Conservation (phyloP, 495 filamentous ascomycete species). For the Parachaetomium inaequale region DNA sequence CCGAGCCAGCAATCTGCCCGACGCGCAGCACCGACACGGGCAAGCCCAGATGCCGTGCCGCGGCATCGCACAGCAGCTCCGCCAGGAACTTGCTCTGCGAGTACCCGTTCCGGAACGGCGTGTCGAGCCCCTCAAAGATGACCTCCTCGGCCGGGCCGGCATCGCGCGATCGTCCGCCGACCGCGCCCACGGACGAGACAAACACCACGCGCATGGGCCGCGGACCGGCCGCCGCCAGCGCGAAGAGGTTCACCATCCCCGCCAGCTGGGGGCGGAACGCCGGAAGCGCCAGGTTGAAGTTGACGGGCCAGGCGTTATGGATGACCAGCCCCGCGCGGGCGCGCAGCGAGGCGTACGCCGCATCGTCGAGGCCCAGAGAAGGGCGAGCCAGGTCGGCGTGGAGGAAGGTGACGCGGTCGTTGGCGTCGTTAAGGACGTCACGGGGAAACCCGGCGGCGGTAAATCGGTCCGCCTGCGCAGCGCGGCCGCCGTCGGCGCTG, state of each 20-base stretch:
- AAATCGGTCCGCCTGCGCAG: neutral
- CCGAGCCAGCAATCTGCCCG: slow-evolving; percentile 6
- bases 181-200: slow-evolving; percentile 44
- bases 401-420: slow-evolving; percentile 3
- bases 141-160: neutral
- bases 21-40: neutral
- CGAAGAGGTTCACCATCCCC: slow-evolving; percentile 47
- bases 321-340: slow-evolving; percentile 32
- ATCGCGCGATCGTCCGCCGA: slow-evolving; percentile 2
- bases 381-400: neutral
- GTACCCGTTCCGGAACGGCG: neutral
- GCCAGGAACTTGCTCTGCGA: neutral
- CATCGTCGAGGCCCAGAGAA: slow-evolving; percentile 14
- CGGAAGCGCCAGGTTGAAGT: slow-evolving; percentile 41
- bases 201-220: slow-evolving; percentile 34
- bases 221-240: slow-evolving; percentile 37
- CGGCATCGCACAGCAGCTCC: neutral
- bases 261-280: slow-evolving; percentile 39
- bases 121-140: neutral
- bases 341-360: slow-evolving; percentile 18
- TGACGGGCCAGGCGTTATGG: slow-evolving; percentile 47
- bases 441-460: slow-evolving; percentile 14
- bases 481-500: neutral
- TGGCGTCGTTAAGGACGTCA: slow-evolving; percentile 3
- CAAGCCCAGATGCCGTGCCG: neutral